Evolutionary conservation across 371 early-diverging fungal species (phyloP).

Genomic region (Apophysomyces elegans): DNA sequence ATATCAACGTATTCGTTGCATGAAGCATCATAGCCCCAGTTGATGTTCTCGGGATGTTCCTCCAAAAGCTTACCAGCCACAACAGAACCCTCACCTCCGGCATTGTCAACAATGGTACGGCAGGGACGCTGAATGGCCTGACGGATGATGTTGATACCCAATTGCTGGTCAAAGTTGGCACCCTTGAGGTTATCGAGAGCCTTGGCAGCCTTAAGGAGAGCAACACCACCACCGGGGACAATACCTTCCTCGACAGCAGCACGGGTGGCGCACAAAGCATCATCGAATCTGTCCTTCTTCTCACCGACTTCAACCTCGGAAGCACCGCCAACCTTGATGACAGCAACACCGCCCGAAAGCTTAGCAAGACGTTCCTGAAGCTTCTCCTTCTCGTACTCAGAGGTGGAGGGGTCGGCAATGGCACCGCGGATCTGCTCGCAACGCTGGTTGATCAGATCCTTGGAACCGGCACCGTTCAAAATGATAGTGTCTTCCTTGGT

Average conservation of each 20-base stretch:
- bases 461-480: slow-evolving; percentile 92
- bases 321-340: slow-evolving; percentile 96
- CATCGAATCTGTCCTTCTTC: slow-evolving; percentile 98
- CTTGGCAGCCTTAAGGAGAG: slow-evolving; percentile 91
- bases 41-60: slow-evolving; percentile 71
- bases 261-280: slow-evolving; percentile 97
- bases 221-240: slow-evolving; percentile 97
- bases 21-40: slow-evolving; percentile 93
- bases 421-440: slow-evolving; percentile 95
- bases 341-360: slow-evolving; percentile 97
- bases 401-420: slow-evolving; percentile 79
- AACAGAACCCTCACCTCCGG: slow-evolving; percentile 96
- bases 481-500: slow-evolving; percentile 99
- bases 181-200: slow-evolving; percentile 78
- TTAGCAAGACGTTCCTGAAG: slow-evolving; percentile 98
- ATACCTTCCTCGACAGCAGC: slow-evolving; percentile 99
- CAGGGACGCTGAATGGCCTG: slow-evolving; percentile 93
- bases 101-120: slow-evolving; percentile 94
- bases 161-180: slow-evolving; percentile 96
- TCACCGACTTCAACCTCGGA: slow-evolving; percentile 99
- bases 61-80: slow-evolving; percentile 95
- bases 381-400: slow-evolving; percentile 98
- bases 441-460: slow-evolving; percentile 86
- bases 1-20: slow-evolving; percentile 92
- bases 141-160: slow-evolving; percentile 94